These are phyloP conservation scores for Botryococcus braunii DNA, from an alignment of 163 green algal genomes.

Conservation along the genomic window DNA sequence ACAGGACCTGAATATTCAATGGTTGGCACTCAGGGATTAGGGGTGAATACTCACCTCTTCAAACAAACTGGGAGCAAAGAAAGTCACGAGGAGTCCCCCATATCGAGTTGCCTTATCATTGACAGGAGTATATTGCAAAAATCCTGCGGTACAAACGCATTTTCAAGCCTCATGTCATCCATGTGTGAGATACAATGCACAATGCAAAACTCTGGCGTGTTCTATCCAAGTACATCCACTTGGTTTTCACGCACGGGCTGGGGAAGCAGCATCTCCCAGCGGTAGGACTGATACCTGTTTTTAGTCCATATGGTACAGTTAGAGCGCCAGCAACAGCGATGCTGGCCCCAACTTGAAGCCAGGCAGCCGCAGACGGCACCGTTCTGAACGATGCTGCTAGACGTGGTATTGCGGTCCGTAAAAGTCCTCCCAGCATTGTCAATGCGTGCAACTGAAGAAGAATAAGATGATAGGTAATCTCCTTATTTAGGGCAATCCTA, in stretches of 20 bases:
- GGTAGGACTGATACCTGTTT: not conserved
- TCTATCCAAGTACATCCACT: too few relatives aligned
- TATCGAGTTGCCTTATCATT: not conserved
- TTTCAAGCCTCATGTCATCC: not conserved
- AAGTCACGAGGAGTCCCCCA: not conserved
- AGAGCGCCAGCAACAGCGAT: not conserved
- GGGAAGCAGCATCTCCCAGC: not conserved
- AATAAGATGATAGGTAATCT: too few relatives aligned
- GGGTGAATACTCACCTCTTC: conserved; percentile 13
- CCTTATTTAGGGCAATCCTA: too few relatives aligned
- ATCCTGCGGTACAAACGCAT: not conserved
- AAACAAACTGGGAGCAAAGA: conserved; percentile 4
- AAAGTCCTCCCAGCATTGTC: not conserved
- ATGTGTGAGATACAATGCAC: not conserved
- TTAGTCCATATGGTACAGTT: conserved; percentile 3
- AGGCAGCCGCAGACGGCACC: not conserved
- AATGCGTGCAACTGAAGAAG: too few relatives aligned
- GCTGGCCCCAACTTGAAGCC: not conserved
- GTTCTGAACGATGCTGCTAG: not conserved
- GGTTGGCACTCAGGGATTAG: too few relatives aligned
- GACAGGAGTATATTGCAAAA: conserved; percentile 1
- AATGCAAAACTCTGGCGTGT: not conserved
- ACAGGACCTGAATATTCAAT: not conserved
- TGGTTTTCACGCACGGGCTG: not conserved
- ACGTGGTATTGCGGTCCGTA: not conserved